Base-by-base conservation (phyloP, 768 basidiomycete genomes). In the Boletus sensibilis region DNA sequence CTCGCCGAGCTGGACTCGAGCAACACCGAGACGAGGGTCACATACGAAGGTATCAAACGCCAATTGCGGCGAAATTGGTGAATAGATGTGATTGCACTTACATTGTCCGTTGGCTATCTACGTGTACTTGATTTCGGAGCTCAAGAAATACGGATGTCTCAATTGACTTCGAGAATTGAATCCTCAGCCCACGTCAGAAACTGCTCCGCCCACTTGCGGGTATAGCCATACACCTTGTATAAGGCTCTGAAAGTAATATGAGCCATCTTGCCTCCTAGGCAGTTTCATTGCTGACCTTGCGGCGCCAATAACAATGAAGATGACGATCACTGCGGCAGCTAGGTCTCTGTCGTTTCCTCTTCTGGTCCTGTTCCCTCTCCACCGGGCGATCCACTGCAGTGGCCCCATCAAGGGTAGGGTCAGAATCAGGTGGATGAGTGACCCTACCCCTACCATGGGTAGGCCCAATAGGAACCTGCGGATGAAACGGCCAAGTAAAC, bases 381-480 rank as follows among this genome's bases (percentile, higher is more conserved):
- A 84, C 23, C 87, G 81, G 29, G 86, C 85, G 41, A 90, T 62
- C 79, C 84, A 85, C 49, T 89, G 87, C 39, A 91, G 68, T 14
- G 89, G 88, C 0, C 79, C 83, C 44, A 89, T 76, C 53, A 87
- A 69, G 23, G 84, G 87, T 8, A 85, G 67, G 4, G 87, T 82
- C 63, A 85, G 58, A 16, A 92, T 70, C 81, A 90, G 82, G 51
- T 89, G 87, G 18, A 90, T 80, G 41, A 92, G 70, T 16, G 88
- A 91, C 20, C 83, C 83, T 39, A 87, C 88, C 11, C 90, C 90
- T 13, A 93, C 79, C 54, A 92, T 78, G 29, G 91, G 90, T 14
- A 92, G 75, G 23, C 91, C 91, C 25, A 93, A 68, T 13, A 92
- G 61, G 68, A 92, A 87, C n/a, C 90, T 84, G 40, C 81, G 82